Conservation (phyloP, 805 yeast genomes). For the Cyberlindnera nakhonratchasimensis region DNA sequence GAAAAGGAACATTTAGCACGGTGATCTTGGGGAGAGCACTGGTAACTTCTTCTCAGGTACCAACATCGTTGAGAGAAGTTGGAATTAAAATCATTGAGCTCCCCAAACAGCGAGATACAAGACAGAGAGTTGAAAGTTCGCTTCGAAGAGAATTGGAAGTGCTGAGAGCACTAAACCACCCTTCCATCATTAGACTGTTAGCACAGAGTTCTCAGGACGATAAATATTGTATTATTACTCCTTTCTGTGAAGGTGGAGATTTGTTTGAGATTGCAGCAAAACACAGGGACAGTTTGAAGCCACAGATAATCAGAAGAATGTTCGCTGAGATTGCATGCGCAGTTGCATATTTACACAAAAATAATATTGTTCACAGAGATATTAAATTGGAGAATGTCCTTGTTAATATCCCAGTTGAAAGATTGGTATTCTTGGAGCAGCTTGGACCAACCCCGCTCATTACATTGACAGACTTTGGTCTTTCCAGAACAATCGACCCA, state of each 20-base stretch:
- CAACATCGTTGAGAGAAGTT: slow-evolving; percentile 31
- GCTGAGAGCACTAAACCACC: slow-evolving; percentile 55
- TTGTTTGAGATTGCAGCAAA: slow-evolving; percentile 58
- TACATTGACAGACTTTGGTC: slow-evolving; percentile 83
- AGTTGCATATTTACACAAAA: slow-evolving; percentile 64
- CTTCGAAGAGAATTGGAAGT: slow-evolving; percentile 72
- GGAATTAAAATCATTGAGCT: slow-evolving; percentile 68
- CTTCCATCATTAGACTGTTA: slow-evolving; percentile 61
- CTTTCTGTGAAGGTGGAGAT: slow-evolving; percentile 84
- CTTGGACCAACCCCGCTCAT: slow-evolving; percentile 37
- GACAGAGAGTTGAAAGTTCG: slow-evolving; percentile 56
- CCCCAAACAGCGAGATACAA: slow-evolving; percentile 39
- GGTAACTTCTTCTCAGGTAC: slow-evolving; percentile 18
- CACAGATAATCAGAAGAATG: slow-evolving; percentile 53
- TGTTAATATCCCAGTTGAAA: slow-evolving; percentile 39
- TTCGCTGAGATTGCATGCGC: slow-evolving; percentile 72
- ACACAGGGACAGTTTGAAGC: slow-evolving; percentile 40
- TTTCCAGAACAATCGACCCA: slow-evolving; percentile 65
- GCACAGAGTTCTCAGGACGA: slow-evolving; percentile 38
- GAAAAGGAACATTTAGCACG: slow-evolving; percentile 66
- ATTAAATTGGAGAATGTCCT: slow-evolving; percentile 83
- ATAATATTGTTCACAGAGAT: slow-evolving; percentile 81
- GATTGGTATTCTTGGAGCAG: slow-evolving; percentile 22
- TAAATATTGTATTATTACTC: slow-evolving; percentile 53
- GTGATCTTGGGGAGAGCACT: slow-evolving; percentile 48